phyloP scores from a whole-genome alignment of 768 basidiomycete species.

The Tylopilus sp. region DNA sequence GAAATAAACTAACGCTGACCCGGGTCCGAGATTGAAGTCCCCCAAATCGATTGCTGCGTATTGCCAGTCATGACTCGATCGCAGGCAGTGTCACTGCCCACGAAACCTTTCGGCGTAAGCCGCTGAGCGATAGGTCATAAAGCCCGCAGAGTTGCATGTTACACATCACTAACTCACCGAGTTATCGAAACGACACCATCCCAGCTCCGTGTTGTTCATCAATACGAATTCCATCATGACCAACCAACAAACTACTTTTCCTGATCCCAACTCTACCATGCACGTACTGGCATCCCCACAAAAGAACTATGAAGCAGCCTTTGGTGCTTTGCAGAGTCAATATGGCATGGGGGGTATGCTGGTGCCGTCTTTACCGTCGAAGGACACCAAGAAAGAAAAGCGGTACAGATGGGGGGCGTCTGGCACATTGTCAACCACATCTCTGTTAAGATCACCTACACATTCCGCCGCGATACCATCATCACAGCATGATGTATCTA shows the following conservation, averaged over 20 bases:
- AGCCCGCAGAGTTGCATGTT: not conserved
- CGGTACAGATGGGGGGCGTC: slow-evolving; percentile 21
- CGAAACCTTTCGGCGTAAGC: too few species aligned
- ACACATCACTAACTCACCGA: not conserved
- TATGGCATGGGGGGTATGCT: slow-evolving; percentile 16
- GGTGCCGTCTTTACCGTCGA: not conserved
- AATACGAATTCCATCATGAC: not conserved
- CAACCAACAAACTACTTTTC: not conserved
- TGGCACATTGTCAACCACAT: slow-evolving; percentile 13
- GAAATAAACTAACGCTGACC: not conserved
- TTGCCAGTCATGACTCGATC: slow-evolving; percentile 1
- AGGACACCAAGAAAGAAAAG: slow-evolving; percentile 1
- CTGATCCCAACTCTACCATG: not conserved
- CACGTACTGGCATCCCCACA: slow-evolving; percentile 5
- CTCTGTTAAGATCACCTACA: slow-evolving; percentile 5
- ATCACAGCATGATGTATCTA: not conserved
- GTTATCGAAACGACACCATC: not conserved
- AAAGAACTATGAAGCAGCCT: slow-evolving; percentile 25
- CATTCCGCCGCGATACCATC: not conserved
- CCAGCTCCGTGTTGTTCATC: not conserved
- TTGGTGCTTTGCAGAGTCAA: slow-evolving; percentile 17
- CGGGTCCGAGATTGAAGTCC: not conserved
- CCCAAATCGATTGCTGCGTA: not conserved
- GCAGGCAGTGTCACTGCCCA: not conserved
- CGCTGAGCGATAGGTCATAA: too few species aligned